Conservation (phyloP, 1,284 basidiomycete genomes). For the Vanrija sp. region DNA sequence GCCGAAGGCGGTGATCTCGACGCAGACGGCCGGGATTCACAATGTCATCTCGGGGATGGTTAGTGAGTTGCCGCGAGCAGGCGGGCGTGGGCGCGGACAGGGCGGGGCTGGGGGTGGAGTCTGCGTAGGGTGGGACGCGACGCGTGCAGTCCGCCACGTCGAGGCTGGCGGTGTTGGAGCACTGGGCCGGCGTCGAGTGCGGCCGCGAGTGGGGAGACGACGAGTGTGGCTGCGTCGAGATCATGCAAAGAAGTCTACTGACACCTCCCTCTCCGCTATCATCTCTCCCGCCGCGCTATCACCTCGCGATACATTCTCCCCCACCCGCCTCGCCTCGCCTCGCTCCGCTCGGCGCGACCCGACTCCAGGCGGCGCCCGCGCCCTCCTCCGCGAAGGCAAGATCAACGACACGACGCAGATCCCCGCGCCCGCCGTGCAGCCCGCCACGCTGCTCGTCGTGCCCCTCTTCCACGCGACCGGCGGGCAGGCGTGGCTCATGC, state of each 20-base stretch:
- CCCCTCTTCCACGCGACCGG: constrained; percentile 45
- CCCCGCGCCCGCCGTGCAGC: background rate
- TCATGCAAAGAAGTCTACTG: no score
- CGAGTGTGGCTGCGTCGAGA: no score
- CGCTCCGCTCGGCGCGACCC: background rate
- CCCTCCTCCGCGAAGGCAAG: background rate
- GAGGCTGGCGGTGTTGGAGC: no score
- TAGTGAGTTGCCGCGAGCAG: constrained; percentile 20
- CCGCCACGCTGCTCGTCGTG: constrained; percentile 25
- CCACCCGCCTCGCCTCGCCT: background rate
- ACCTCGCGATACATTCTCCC: no score
- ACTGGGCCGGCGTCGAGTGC: no score
- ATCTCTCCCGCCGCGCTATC: no score
- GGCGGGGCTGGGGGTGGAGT: no score
- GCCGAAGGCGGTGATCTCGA: constrained; percentile 40
- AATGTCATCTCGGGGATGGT: constrained; percentile 33
- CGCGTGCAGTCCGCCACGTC: no score
- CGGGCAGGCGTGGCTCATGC: constrained; percentile 38
- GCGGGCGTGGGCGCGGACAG: no score
- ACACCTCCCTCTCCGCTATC: background rate
- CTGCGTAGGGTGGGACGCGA: no score
- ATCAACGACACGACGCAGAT: background rate
- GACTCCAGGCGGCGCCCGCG: background rate
- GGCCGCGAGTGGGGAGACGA: no score
- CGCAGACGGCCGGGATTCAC: constrained; percentile 34